Evolutionary conservation across 2,329 filamentous ascomycete species (phyloP).

Genomic region (Arthrinium phaeospermum): DNA sequence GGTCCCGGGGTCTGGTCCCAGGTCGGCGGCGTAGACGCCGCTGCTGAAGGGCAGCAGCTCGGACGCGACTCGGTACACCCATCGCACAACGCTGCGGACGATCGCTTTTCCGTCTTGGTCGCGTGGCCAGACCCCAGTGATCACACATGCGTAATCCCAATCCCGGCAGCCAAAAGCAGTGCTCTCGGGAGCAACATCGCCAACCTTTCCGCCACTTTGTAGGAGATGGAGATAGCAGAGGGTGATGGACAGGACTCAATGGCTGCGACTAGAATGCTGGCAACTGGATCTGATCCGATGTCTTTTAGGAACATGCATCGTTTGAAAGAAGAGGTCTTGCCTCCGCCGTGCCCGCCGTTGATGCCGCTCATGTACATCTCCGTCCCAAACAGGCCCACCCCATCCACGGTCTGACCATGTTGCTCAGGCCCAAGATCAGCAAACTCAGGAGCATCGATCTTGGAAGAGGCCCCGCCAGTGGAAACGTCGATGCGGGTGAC

Average conservation of each 20-base stretch:
- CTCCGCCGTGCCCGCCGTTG: slow-evolving; percentile 62
- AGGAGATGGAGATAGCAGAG: slow-evolving; percentile 68
- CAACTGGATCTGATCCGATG: slow-evolving; percentile 45
- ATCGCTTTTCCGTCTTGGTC: slow-evolving; percentile 52
- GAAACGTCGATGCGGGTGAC: slow-evolving; percentile 41
- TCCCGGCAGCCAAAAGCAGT: slow-evolving; percentile 68
- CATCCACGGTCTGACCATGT: slow-evolving; percentile 46
- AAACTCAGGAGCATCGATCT: neutral
- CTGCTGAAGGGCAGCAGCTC: slow-evolving; percentile 54
- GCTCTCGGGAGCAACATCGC: slow-evolving; percentile 47
- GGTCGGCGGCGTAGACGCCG: slow-evolving; percentile 65
- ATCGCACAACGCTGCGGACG: slow-evolving; percentile 47
- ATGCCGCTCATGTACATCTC: slow-evolving; percentile 67
- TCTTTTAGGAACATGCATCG: slow-evolving; percentile 64
- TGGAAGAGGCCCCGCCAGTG: too few species aligned
- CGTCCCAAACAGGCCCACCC: slow-evolving; percentile 58
- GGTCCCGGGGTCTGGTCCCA: slow-evolving; percentile 66
- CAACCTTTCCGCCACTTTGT: slow-evolving; percentile 61
- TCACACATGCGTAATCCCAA: slow-evolving; percentile 68
- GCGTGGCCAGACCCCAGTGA: slow-evolving; percentile 67
- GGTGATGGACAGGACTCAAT: slow-evolving; percentile 54
- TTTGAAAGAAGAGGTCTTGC: slow-evolving; percentile 69
- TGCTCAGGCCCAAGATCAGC: slow-evolving; percentile 40
- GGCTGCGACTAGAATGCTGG: slow-evolving; percentile 48
- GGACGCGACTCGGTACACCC: slow-evolving; percentile 61